Conservation (phyloP, 129 eudicot species). For the Flaveria linearis region DNA sequence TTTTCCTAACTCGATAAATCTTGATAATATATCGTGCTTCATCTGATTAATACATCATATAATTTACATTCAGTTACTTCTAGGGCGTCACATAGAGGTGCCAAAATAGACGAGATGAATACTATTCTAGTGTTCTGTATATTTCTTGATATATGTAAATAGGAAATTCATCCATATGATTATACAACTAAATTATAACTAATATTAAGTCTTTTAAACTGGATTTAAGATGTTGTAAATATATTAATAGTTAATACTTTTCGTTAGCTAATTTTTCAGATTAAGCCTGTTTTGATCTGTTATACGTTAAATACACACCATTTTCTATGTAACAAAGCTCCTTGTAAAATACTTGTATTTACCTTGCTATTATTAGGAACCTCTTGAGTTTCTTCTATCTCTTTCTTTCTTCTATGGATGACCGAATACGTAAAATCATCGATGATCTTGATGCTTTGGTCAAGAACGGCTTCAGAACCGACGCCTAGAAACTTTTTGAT, state of each 20-base stretch:
- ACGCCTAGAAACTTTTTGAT: conserved; percentile 73
- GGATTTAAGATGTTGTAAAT: no score
- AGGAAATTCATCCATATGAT: background rate
- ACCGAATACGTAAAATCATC: conserved; percentile 93
- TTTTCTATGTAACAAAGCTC: background rate
- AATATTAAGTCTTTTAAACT: no score
- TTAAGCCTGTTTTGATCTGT: background rate
- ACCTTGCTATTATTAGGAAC: conserved; percentile 52
- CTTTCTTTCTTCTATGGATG: conserved; percentile 73
- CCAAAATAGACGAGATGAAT: background rate
- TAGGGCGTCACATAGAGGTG: background rate
- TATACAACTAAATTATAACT: background rate
- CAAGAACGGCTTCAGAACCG: conserved; percentile 90
- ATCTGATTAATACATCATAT: conserved; percentile 38
- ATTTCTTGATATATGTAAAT: background rate
- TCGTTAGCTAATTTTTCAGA: no score
- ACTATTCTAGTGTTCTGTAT: no score
- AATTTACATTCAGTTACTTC: background rate
- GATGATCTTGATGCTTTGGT: conserved; percentile 71
- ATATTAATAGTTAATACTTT: no score
- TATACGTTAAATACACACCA: background rate
- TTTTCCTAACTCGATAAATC: conserved; percentile 83
- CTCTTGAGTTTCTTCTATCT: conserved; percentile 47
- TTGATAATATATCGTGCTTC: conserved; percentile 79
- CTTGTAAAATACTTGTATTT: no score